These are phyloP conservation scores for Geotrichum klebahnii DNA, from an alignment of 1,139 yeast genomes.

Conservation along the genomic window DNA sequence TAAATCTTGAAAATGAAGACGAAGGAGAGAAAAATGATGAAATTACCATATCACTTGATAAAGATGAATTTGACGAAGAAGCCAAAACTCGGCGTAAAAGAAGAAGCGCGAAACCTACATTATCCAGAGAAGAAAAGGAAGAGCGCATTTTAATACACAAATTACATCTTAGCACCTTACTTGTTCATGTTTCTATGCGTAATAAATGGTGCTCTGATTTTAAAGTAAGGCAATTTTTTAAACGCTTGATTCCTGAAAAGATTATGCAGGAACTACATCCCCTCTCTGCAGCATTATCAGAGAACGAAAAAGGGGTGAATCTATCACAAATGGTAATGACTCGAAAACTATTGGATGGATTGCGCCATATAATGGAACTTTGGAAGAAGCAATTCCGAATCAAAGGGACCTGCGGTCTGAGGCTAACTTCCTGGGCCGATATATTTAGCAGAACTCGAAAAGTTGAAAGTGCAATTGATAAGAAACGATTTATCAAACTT, in stretches of 20 bases:
- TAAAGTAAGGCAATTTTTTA: conserved; percentile 35
- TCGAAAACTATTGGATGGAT: conserved; percentile 68
- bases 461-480: conserved; percentile 28
- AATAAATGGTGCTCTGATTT: conserved; percentile 71
- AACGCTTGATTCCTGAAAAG: conserved; percentile 47
- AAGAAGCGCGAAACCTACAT: conserved; percentile 34
- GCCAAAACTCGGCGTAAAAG: conserved; percentile 10
- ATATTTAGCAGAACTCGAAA: conserved; percentile 35
- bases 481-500: conserved; percentile 27
- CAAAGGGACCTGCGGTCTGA: conserved; percentile 44
- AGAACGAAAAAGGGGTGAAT: conserved; percentile 39
- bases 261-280: conserved; percentile 50
- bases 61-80: conserved; percentile 12
- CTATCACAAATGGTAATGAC: conserved; percentile 34
- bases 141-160: conserved; percentile 57
- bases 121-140: conserved; percentile 53
- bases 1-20: conserved; percentile 32
- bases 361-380: conserved; percentile 56
- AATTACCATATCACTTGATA: conserved; percentile 18
- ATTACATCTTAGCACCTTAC: conserved; percentile 52
- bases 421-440: conserved; percentile 61
- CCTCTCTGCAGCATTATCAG: conserved; percentile 40
- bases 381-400: conserved; percentile 62
- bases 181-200: conserved; percentile 61
- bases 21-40: conserved; percentile 37